Evolutionary conservation across 2,329 filamentous ascomycete genomes (phyloP).

Genomic region (Didymella lethalis): DNA sequence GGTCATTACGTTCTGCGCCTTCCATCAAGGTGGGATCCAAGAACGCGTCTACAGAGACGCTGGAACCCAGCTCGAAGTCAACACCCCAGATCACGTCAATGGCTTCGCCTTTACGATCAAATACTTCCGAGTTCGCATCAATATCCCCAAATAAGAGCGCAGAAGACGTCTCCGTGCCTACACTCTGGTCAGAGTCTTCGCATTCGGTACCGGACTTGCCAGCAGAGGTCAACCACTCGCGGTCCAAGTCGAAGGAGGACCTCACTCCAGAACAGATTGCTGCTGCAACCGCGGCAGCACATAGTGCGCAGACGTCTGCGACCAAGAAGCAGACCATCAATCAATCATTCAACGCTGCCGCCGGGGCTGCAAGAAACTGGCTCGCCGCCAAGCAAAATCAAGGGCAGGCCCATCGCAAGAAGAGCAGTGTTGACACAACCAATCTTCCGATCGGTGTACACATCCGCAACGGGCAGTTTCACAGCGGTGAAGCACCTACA

Average conservation of each 20-base stretch:
- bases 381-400: conserved; percentile 57
- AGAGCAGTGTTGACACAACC: conserved; percentile 23
- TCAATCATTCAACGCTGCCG: conserved; percentile 56
- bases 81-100: conserved; percentile 63
- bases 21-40: conserved; percentile 72
- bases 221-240: conserved; percentile 20
- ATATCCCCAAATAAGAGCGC: conserved; percentile 24
- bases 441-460: conserved; percentile 23
- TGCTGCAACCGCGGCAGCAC: conserved; percentile 31
- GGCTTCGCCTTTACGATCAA: conserved; percentile 56
- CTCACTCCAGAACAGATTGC: conserved; percentile 35
- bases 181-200: conserved; percentile 33
- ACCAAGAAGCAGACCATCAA: conserved; percentile 42
- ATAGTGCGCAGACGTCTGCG: conserved; percentile 24
- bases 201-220: conserved; percentile 21
- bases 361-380: conserved; percentile 68
- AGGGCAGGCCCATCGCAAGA: conserved; percentile 21
- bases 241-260: conserved; percentile 30
- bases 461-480: conserved; percentile 15
- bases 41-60: conserved; percentile 65
- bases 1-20: conserved; percentile 67
- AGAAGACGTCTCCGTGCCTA: conserved; percentile 34
- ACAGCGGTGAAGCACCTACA: conserved; percentile 17
- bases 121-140: conserved; percentile 18
- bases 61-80: conserved; percentile 69